Percentiles rank a stretch among this genome's conserved stretches.
Evolutionary conservation across 768 basidiomycete genomes (phyloP).

Genomic region (Hemileccinum rubropunctum): DNA sequence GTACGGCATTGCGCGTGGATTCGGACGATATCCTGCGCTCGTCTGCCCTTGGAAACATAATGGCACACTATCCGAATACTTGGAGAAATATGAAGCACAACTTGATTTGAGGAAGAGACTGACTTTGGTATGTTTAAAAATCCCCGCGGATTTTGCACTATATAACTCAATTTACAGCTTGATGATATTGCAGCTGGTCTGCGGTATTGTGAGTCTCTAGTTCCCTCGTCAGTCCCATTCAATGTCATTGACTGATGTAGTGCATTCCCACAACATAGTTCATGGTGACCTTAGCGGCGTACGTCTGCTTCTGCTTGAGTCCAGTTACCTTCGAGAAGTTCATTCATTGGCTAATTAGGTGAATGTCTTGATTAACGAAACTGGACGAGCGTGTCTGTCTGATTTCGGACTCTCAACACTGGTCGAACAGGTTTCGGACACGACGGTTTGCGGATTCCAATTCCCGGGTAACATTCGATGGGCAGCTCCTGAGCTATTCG

Average conservation of each 20-base stretch:
- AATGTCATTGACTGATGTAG: slow-evolving; percentile 8
- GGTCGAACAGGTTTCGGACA: slow-evolving; percentile 8
- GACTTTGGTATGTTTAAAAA: slow-evolving; percentile 11
- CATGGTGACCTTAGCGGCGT: slow-evolving; percentile 43
- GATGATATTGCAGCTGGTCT: slow-evolving; percentile 23
- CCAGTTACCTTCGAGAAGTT: neutral
- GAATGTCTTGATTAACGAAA: slow-evolving; percentile 19
- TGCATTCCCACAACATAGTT: slow-evolving; percentile 24
- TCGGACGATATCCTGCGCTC: slow-evolving; percentile 29
- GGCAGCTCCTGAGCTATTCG: slow-evolving; percentile 29
- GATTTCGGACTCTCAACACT: slow-evolving; percentile 33
- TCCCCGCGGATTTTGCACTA: neutral
- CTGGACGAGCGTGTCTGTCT: slow-evolving; percentile 20
- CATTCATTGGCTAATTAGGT: slow-evolving; percentile 6
- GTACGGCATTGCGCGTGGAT: slow-evolving; percentile 24
- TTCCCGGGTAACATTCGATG: slow-evolving; percentile 28
- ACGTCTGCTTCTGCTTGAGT: neutral
- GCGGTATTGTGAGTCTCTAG: slow-evolving; percentile 13
- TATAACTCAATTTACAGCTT: slow-evolving; percentile 16
- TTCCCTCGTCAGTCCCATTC: neutral
- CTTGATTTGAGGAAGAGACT: slow-evolving; percentile 17
- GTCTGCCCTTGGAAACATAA: slow-evolving; percentile 35
- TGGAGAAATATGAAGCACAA: slow-evolving; percentile 14
- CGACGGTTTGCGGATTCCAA: neutral
- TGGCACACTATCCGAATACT: slow-evolving; percentile 30